A percentile compares a stretch with the other conserved stretches of the same genome.
phyloP scores from a whole-genome alignment of 345 rosid species.

The Euphorbia lathyris region DNA sequence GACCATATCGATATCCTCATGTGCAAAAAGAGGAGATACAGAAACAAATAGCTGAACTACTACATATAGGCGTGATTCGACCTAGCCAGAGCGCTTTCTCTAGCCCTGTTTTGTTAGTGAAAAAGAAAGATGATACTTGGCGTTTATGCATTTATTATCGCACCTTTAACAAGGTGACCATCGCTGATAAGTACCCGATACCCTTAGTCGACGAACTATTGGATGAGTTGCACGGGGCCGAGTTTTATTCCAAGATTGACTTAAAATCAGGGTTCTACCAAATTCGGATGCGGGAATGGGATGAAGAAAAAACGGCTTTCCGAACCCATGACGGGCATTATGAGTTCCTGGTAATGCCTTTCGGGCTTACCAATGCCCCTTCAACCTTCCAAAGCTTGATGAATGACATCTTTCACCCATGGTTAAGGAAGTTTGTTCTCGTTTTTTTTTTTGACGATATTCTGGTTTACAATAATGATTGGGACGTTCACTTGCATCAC shows the following conservation, averaged over 20 bases:
- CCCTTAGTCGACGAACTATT: not conserved
- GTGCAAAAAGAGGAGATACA: too few species aligned
- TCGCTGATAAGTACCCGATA: not conserved
- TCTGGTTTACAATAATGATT: not conserved
- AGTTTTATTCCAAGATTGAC: not conserved
- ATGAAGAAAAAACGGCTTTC: not conserved
- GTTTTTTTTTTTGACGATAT: not conserved
- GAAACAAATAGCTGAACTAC: not conserved
- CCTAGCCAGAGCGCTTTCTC: not conserved
- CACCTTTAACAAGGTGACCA: not conserved
- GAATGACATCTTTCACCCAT: not conserved
- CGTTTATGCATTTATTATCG: not conserved
- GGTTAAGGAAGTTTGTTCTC: not conserved
- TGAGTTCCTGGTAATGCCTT: not conserved
- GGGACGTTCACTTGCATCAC: not conserved
- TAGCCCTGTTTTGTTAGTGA: not conserved
- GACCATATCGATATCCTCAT: too few species aligned
- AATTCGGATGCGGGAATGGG: not conserved
- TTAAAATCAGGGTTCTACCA: not conserved
- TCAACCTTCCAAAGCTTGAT: not conserved
- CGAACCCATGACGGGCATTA: not conserved
- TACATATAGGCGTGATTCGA: not conserved
- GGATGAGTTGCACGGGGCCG: not conserved
- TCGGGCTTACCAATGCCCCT: not conserved
- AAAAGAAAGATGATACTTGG: not conserved